Conservation (phyloP, 1,139 yeast species). For the Blastobotrys malaysiensis region DNA sequence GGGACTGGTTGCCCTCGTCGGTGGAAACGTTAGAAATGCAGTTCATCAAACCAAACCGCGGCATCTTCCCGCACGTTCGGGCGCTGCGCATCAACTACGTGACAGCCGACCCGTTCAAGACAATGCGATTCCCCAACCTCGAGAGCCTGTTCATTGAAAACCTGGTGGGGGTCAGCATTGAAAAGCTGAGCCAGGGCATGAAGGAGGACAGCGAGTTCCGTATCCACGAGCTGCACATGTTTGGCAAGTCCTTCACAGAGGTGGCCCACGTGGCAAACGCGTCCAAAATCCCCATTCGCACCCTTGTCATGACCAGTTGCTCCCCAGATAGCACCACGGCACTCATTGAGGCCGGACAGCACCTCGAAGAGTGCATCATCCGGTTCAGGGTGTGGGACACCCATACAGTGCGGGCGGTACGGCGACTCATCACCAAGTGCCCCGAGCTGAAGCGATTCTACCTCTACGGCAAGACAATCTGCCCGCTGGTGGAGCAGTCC, state of each 20-base stretch:
- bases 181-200: neutral
- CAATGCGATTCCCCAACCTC: conserved; percentile 5
- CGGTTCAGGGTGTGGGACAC: neutral
- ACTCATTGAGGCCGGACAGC: neutral
- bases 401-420: neutral
- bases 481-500: neutral
- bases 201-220: neutral
- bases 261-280: neutral
- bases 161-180: neutral
- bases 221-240: neutral
- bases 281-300: neutral
- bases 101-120: conserved; percentile 5
- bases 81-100: conserved; percentile 5
- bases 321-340: neutral
- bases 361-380: neutral
- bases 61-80: conserved; percentile 4
- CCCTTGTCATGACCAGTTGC: neutral
- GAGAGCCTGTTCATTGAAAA: conserved; percentile 3
- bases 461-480: neutral
- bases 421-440: neutral
- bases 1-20: conserved; percentile 5
- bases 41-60: conserved; percentile 2
- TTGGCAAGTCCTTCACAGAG: neutral
- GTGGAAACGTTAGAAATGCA: conserved; percentile 4
- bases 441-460: neutral